A percentile compares a stretch with the other conserved stretches of the same genome.
These are phyloP conservation scores for Rhodotorula sp. DNA, from an alignment of 1,284 basidiomycete genomes.

Conservation along the genomic window DNA sequence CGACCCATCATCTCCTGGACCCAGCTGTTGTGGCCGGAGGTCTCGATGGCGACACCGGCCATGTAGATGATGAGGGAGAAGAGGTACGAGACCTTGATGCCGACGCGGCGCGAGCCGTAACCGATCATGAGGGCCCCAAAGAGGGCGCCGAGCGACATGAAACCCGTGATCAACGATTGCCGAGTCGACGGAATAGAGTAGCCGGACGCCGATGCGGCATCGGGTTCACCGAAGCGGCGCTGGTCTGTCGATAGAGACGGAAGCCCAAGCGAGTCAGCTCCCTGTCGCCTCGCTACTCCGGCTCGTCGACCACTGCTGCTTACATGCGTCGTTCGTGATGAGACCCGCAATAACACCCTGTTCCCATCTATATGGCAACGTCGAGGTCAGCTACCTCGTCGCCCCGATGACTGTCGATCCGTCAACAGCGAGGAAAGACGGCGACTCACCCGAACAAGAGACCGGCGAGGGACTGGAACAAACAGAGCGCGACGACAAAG, in stretches of 20 bases:
- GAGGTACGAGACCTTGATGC: conserved; percentile 36
- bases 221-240: conserved; percentile 33
- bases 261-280: not conserved
- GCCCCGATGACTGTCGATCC: not conserved
- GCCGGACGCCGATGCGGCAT: conserved; percentile 23
- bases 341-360: conserved; percentile 35
- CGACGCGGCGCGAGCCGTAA: conserved; percentile 14
- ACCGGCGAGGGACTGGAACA: conserved; percentile 38
- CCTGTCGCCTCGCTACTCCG: not conserved
- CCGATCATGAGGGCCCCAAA: conserved; percentile 34
- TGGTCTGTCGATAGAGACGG: conserved; percentile 10
- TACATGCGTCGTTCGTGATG: conserved; percentile 28
- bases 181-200: conserved; percentile 35
- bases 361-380: conserved; percentile 23
- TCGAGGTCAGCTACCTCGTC: not conserved
- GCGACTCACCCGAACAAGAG: conserved; percentile 30
- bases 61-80: conserved; percentile 49
- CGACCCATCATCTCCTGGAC: conserved; percentile 51
- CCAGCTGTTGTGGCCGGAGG: conserved; percentile 44
- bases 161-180: conserved; percentile 36
- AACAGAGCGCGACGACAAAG: conserved; percentile 37
- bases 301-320: not conserved
- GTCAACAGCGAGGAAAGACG: not conserved
- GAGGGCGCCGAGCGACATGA: conserved; percentile 35
- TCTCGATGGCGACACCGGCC: conserved; percentile 52